These are phyloP conservation scores for Candida fluviatilis DNA, from an alignment of 805 yeast species.

Conservation along the genomic window DNA sequence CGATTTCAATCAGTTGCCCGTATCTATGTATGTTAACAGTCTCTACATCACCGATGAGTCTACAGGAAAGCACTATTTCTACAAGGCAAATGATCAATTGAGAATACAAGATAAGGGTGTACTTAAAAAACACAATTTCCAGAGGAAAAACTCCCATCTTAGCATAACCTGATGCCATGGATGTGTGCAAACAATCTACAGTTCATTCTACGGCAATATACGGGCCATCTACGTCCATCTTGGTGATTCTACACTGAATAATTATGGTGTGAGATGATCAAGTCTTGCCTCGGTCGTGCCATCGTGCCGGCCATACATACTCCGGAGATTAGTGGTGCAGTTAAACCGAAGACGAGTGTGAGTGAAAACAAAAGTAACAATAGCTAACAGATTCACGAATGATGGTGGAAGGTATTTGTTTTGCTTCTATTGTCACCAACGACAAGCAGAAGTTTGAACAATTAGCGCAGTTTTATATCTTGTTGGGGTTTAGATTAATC, in stretches of 20 bases:
- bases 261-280: too few relatives aligned
- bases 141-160: too few relatives aligned
- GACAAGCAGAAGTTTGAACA: conserved; percentile 42
- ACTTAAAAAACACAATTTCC: too few relatives aligned
- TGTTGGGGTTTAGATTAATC: conserved; percentile 57
- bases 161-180: too few relatives aligned
- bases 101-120: not conserved
- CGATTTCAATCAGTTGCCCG: conserved; percentile 27
- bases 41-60: conserved; percentile 24
- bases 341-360: too few relatives aligned
- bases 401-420: conserved; percentile 39
- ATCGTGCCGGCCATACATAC: not conserved
- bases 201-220: too few relatives aligned
- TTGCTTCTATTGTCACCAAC: conserved; percentile 58
- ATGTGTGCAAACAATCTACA: too few relatives aligned
- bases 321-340: not conserved
- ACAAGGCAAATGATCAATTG: conserved; percentile 11
- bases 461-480: conserved; percentile 53
- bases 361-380: too few relatives aligned
- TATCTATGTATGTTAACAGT: conserved; percentile 24
- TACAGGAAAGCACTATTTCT: conserved; percentile 23
- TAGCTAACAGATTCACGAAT: not conserved
- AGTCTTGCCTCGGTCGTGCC: conserved; percentile 1
- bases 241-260: too few relatives aligned
- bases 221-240: too few relatives aligned